These are phyloP conservation scores for Termitomyces sp. DNA, from an alignment of 768 basidiomycete genomes.

Conservation along the genomic window DNA sequence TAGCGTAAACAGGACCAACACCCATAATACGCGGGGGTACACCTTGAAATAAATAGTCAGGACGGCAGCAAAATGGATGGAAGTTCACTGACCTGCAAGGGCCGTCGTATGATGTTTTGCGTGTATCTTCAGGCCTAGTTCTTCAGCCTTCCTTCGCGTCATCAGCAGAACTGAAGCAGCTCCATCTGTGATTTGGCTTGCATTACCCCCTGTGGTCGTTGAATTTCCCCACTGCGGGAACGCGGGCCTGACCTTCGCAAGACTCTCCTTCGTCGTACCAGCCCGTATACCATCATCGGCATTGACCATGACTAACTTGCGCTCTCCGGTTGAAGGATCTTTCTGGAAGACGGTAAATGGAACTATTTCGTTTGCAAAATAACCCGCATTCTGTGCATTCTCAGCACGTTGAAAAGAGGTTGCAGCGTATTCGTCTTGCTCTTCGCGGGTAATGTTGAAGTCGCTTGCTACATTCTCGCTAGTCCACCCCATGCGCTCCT, in stretches of 20 bases:
- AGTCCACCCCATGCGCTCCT: constrained; percentile 85
- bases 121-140: constrained; percentile 67
- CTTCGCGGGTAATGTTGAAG: constrained; percentile 65
- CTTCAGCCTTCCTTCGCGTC: constrained; percentile 75
- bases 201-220: constrained; percentile 81
- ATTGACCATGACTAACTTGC: constrained; percentile 48
- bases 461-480: constrained; percentile 82
- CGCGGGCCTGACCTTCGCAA: constrained; percentile 65
- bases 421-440: constrained; percentile 75
- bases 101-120: constrained; percentile 76
- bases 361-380: constrained; percentile 67
- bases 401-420: constrained; percentile 78
- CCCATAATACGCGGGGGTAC: constrained; percentile 85
- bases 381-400: constrained; percentile 61
- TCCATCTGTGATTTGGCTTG: constrained; percentile 82
- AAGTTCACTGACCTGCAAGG: constrained; percentile 46
- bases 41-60: constrained; percentile 32
- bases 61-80: neutral
- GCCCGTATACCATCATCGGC: constrained; percentile 78
- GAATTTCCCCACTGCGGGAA: constrained; percentile 81
- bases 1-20: constrained; percentile 80
- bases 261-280: constrained; percentile 63
- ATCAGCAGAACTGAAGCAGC: constrained; percentile 81
- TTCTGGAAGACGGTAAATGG: constrained; percentile 67
- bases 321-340: constrained; percentile 50